Percentiles rank a stretch among this genome's conserved stretches.
phyloP scores from a whole-genome alignment of 2,329 filamentous ascomycete genomes.

The Botryotinia globosa region DNA sequence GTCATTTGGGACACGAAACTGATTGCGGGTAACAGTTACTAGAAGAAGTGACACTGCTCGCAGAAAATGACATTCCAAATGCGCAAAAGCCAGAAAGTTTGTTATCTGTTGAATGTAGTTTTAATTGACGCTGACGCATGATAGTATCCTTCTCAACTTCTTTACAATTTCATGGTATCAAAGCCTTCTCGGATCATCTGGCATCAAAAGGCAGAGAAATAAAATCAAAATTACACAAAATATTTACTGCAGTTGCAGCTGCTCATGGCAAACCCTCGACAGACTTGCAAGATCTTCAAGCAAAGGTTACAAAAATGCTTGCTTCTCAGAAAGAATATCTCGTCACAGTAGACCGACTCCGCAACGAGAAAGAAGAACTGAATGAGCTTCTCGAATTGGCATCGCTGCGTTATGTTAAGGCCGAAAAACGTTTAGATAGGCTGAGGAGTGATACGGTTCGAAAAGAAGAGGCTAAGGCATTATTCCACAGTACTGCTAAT shows the following conservation, averaged over 20 bases:
- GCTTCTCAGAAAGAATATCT: conserved; percentile 79
- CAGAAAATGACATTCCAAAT: conserved; percentile 48
- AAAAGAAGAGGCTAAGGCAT: conserved; percentile 86
- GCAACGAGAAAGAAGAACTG: conserved; percentile 77
- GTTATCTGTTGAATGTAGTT: neutral
- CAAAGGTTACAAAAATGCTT: conserved; percentile 70
- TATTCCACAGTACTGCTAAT: conserved; percentile 49
- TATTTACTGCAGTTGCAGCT: conserved; percentile 59
- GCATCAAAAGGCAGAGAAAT: conserved; percentile 73
- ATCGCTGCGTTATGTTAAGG: conserved; percentile 87
- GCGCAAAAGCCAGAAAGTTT: conserved; percentile 35
- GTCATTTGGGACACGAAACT: neutral
- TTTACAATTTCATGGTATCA: conserved; percentile 59
- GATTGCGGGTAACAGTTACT: conserved; percentile 48
- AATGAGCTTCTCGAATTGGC: conserved; percentile 85
- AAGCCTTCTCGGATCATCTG: conserved; percentile 79
- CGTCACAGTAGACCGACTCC: conserved; percentile 70
- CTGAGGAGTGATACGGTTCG: conserved; percentile 85
- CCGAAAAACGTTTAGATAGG: conserved; percentile 90
- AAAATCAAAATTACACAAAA: conserved; percentile 65
- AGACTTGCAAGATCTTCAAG: conserved; percentile 70
- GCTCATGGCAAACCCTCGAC: conserved; percentile 57
- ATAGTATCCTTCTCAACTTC: conserved; percentile 57
- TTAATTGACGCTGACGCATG: conserved; percentile 30
- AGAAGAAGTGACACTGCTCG: conserved; percentile 62